Conservation (phyloP, 1,284 basidiomycete genomes). For the Phlebopus sp. region DNA sequence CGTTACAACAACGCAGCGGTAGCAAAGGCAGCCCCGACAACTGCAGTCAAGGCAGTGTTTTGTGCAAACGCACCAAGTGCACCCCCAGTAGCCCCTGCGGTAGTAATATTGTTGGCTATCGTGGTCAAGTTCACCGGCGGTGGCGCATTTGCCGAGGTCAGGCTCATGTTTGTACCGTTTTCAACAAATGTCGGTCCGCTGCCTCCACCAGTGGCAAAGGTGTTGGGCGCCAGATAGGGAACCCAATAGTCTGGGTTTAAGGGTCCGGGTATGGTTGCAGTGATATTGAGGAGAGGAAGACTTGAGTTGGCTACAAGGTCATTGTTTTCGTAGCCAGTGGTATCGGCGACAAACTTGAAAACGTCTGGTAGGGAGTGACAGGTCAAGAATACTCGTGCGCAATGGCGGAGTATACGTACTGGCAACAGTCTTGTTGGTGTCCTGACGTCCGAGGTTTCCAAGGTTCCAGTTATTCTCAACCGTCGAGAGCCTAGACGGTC, state of each 20-base stretch:
- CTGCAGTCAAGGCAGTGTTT: constrained; percentile 7
- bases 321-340: constrained; percentile 36
- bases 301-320: constrained; percentile 16
- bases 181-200: constrained; percentile 38
- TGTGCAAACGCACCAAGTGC: constrained; percentile 9
- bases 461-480: constrained; percentile 67
- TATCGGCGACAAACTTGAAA: constrained; percentile 41
- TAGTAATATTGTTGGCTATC: not conserved
- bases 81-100: constrained; percentile 7
- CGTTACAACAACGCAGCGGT: constrained; percentile 15
- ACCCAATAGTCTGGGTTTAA: constrained; percentile 36
- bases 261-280: constrained; percentile 28
- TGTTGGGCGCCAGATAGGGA: constrained; percentile 44
- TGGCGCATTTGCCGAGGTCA: constrained; percentile 33
- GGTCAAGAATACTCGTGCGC: not conserved
- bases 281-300: constrained; percentile 33
- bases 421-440: constrained; percentile 41
- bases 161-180: constrained; percentile 29
- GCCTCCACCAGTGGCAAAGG: constrained; percentile 36
- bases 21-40: constrained; percentile 13
- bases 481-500: constrained; percentile 41
- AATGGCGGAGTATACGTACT: constrained; percentile 16
- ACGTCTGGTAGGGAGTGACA: constrained; percentile 38
- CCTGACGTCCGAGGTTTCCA: constrained; percentile 54
- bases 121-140: constrained; percentile 44